phyloP scores from a whole-genome alignment of 257 asterid species.

The Handroanthus guayacan region DNA sequence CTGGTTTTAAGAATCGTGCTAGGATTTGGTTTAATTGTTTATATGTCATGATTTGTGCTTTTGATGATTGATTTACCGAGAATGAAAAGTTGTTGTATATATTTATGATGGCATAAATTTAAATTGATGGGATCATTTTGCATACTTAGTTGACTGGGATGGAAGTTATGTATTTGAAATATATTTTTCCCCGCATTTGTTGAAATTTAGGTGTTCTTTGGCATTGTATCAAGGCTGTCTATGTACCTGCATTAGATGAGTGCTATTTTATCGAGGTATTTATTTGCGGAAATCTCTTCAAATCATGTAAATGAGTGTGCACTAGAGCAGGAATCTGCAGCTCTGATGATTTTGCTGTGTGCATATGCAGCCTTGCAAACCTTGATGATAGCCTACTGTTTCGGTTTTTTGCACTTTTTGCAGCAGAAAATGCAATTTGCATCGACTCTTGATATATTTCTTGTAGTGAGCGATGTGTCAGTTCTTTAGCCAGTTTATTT shows the following conservation, averaged over 20 bases:
- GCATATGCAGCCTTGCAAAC: not conserved
- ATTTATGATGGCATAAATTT: constrained; percentile 5
- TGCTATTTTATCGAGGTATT: not conserved
- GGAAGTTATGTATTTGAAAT: not conserved
- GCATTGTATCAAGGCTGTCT: not conserved
- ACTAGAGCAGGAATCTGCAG: not conserved
- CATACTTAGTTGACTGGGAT: constrained; percentile 1
- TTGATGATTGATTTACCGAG: constrained; percentile 19
- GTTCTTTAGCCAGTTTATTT: not conserved
- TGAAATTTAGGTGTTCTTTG: not conserved
- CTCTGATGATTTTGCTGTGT: not conserved
- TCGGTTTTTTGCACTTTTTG: too few species aligned
- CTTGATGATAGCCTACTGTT: not conserved
- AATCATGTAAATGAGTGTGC: constrained; percentile 1
- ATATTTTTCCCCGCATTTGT: not conserved
- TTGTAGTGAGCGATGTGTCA: not conserved
- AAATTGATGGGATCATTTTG: constrained; percentile 3
- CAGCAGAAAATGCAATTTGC: not conserved
- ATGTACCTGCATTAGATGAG: constrained; percentile 3
- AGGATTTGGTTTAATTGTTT: constrained; percentile 13
- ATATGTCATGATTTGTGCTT: constrained; percentile 19
- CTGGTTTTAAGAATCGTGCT: constrained; percentile 4
- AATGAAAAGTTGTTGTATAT: not conserved
- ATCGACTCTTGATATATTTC: not conserved
- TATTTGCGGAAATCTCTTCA: not conserved